phyloP scores from a whole-genome alignment of 805 yeast species.

The Yamadazyma nakazawae region DNA sequence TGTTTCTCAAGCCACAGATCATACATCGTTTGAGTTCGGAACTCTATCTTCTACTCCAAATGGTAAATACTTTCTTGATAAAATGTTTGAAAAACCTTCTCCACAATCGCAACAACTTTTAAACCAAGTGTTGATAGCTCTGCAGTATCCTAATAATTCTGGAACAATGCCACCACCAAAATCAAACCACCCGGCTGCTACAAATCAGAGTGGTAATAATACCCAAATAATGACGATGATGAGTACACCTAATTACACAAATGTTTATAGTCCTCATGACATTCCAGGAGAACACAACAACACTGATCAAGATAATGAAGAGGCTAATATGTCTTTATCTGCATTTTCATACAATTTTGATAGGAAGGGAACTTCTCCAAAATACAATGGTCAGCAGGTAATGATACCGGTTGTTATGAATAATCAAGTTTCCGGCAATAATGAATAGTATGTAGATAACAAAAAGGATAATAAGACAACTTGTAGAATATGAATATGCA shows the following conservation, averaged over 20 bases:
- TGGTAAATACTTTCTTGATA: constrained; percentile 37
- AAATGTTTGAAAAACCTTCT: constrained; percentile 38
- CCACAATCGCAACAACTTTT: constrained; percentile 24
- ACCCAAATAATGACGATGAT: constrained; percentile 27
- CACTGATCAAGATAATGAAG: constrained; percentile 9
- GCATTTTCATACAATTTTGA: constrained; percentile 13
- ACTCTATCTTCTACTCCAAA: constrained; percentile 36
- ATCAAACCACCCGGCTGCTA: constrained; percentile 1
- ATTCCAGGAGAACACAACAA: constrained; percentile 3
- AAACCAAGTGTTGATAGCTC: constrained; percentile 16
- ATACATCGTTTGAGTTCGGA: constrained; percentile 38
- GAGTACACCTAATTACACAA: constrained; percentile 44
- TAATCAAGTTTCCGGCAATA: constrained; percentile 1
- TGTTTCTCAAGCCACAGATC: constrained; percentile 32
- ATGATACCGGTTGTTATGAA: constrained; percentile 8
- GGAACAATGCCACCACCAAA: constrained; percentile 29
- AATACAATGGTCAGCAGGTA: neutral
- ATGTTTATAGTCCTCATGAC: constrained; percentile 21
- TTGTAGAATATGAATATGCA: too few species aligned
- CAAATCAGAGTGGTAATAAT: constrained; percentile 6
- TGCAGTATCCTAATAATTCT: constrained; percentile 18
- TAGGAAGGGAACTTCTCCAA: constrained; percentile 4
- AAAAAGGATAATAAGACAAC: neutral
- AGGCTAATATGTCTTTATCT: constrained; percentile 10
- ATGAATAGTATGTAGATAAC: constrained; percentile 1